A percentile compares a stretch with the other conserved stretches of the same genome.
phyloP scores from a whole-genome alignment of 306 rosid species.

The Leucaena leucocephala region DNA sequence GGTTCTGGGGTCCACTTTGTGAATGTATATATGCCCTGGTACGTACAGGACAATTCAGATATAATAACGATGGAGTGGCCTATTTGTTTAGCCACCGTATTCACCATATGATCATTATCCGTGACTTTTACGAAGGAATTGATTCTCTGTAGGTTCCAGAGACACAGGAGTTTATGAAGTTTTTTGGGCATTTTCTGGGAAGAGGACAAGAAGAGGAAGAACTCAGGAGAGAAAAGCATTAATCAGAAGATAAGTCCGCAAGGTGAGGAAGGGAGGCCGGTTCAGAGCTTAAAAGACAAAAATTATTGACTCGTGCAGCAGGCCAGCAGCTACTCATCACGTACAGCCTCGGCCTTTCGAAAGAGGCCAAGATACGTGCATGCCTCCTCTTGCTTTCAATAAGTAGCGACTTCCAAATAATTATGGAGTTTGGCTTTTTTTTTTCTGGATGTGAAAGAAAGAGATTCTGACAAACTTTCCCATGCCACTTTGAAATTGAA shows the following conservation, averaged over 20 bases:
- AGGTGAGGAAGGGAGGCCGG: conserved; percentile 15
- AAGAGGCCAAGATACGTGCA: conserved; percentile 32
- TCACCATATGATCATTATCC: not conserved
- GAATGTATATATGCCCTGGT: not conserved
- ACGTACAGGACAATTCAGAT: not conserved
- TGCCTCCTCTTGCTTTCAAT: conserved; percentile 14
- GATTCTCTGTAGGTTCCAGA: not conserved
- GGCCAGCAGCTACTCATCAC: not conserved
- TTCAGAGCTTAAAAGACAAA: conserved; percentile 30
- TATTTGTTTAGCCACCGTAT: not conserved
- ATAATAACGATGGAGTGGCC: not conserved
- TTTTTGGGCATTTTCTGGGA: not conserved
- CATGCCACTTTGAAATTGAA: conserved; percentile 3
- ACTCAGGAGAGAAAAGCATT: not conserved
- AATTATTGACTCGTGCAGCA: conserved; percentile 37
- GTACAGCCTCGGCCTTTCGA: conserved; percentile 16
- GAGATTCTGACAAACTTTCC: conserved; percentile 42
- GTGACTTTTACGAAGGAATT: not conserved
- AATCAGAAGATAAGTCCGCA: not conserved
- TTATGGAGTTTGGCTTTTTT: conserved; percentile 1
- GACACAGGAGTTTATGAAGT: not conserved
- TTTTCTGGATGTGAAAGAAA: conserved; percentile 27
- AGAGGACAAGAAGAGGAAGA: not conserved
- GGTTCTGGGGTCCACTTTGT: not conserved
- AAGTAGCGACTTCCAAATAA: conserved; percentile 18